Evolutionary conservation across 331 rosid genomes (phyloP), one percentile per base, ranked within the genome.

Genomic region (Dryas integrifolia): DNA sequence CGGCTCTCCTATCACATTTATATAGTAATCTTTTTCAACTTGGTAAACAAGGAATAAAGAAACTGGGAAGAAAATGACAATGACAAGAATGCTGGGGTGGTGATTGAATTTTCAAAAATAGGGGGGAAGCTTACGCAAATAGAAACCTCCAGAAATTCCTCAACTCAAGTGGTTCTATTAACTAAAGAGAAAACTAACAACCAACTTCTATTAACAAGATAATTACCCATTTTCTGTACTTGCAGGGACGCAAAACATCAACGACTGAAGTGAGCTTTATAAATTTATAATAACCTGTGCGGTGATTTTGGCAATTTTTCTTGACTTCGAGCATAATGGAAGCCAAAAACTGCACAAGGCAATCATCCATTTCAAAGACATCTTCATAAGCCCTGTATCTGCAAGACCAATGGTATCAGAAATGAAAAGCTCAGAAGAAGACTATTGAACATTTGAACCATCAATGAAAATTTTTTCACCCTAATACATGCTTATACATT

Each of bases 241-340:
- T 57, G 64, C 44, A 56, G 65, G 47, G 56, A 44, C 74, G 45
- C 26, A 53, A 47, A 40, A 13, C 40, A 69, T 4, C 74, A 39
- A 43, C 6, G 15, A 56, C 40, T 53, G 18, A 40, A 10, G 35
- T 5, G 5, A 52, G 3, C 63, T 53, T 14, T 2, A 0, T 12
- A 41, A 40, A 35, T 10, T 14, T 2, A 0, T 12, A 41, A 40
- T n/a, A 9, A 40, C 11, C 12, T 40, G 65, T 41, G 30, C 11
- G 21, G 7, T 21, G 44, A 49, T 79, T 11, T 11, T 9, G 53
- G 46, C 41, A 24, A 16, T 12, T 70, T 58, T 57, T 58, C 76
- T n/a, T 5, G 56, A n/a, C 21, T 62, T 7, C 39, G 62, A 11
- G 58, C 11, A 64, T n/a, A 13, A 4, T 7, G 44, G 61, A 5